Evolutionary conservation across 441 rosid genomes (phyloP), one percentile per base, ranked within the genome.

Genomic region (Erodium trifolium): DNA sequence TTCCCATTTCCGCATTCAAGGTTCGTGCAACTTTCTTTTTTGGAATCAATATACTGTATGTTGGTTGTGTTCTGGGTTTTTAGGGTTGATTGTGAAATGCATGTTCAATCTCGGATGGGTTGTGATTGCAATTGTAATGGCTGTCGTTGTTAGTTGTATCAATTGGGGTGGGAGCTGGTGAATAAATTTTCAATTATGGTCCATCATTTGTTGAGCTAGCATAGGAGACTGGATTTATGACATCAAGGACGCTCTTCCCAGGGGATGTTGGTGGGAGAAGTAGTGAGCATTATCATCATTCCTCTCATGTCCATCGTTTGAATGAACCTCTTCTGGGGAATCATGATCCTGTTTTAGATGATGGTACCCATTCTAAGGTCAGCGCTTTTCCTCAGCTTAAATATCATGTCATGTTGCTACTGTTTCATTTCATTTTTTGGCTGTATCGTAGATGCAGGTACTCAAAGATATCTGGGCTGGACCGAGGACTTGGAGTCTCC

Each of bases 311-410:
- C 29, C 13, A 19, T 59, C 9, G 27, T 59, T 18, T 59, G 12
- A 59, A 59, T 19, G 63, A 59, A 9, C 63, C 31, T 59, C 63
- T 59, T 17, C 13, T 59, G 10, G 63, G 31, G 12, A 18, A 59
- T 10, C 27, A 59, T 59, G 63, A 59, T 2, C 13, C 0, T 19
- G 8, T 2, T 59, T 18, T 59, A 18, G 29, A 59, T 59, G 29
- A 59, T 59, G 63, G 12, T 7, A 59, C 13, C 63, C 63, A 9
- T 9, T 59, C 63, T 27, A 59, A 59, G 63, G 63, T 59, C 31
- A 59, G 63, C 12, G 11, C 63, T 18, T 18, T 11, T 2, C 27
- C 13, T 59, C n/a, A 10, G 63, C 8, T 19, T 2, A 8, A 8
- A 7, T 59, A 59, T 19, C 31, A 2, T 59, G 63, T 19, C 27